phyloP scores from a whole-genome alignment of 768 basidiomycete genomes.

The Pisolithus albus region DNA sequence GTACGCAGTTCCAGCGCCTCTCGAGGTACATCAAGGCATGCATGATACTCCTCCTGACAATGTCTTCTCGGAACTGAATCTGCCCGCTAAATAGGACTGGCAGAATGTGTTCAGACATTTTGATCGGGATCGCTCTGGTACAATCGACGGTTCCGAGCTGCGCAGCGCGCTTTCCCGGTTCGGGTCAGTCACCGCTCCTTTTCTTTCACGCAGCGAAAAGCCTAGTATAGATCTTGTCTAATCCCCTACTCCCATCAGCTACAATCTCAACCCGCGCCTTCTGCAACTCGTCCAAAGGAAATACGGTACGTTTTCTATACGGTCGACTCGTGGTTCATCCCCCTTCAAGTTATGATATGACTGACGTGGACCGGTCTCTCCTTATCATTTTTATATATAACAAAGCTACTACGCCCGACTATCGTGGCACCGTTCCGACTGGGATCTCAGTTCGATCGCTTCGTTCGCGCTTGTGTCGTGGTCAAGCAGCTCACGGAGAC shows the following conservation, averaged over 20 bases:
- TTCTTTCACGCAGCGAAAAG: neutral
- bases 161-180: slow-evolving; percentile 65
- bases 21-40: slow-evolving; percentile 75
- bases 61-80: neutral
- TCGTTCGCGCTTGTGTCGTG: slow-evolving; percentile 79
- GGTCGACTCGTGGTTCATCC: neutral
- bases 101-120: slow-evolving; percentile 79
- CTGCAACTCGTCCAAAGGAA: slow-evolving; percentile 66
- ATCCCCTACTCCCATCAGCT: slow-evolving; percentile 28
- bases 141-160: slow-evolving; percentile 68
- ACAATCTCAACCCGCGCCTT: slow-evolving; percentile 60
- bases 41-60: neutral
- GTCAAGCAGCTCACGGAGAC: slow-evolving; percentile 72
- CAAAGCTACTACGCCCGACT: slow-evolving; percentile 43
- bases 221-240: no score
- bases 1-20: slow-evolving; percentile 56
- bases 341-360: no score
- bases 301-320: slow-evolving; percentile 49
- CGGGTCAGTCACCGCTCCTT: slow-evolving; percentile 37
- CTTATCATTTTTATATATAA: slow-evolving; percentile 37
- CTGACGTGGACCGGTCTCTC: slow-evolving; percentile 20
- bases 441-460: slow-evolving; percentile 83
- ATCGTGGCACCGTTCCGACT: slow-evolving; percentile 29
- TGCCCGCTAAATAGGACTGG: slow-evolving; percentile 52
- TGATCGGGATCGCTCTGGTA: slow-evolving; percentile 76